Evolutionary conservation across 768 basidiomycete genomes (phyloP).

Genomic region (Peribolospora baueri): DNA sequence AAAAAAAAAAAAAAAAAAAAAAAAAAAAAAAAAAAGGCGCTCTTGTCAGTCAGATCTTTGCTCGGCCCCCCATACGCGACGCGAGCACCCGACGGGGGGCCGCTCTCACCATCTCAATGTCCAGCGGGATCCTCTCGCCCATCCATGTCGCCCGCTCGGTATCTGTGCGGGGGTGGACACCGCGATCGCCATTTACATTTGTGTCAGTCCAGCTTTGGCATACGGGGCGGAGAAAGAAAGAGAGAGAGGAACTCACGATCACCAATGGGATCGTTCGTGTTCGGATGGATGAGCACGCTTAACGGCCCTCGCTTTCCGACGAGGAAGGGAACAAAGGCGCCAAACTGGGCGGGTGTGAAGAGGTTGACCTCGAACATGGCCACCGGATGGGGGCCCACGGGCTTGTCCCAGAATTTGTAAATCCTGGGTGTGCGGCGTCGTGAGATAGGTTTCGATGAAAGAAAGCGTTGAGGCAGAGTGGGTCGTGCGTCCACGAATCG

Average conservation of each 20-base stretch:
- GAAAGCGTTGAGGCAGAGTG: too few species aligned
- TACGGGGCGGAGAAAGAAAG: not conserved
- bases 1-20: too few species aligned
- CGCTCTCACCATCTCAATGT: not conserved
- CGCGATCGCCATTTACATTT: not conserved
- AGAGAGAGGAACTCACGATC: not conserved
- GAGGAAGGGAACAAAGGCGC: slow-evolving; percentile 8
- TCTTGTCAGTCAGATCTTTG: too few species aligned
- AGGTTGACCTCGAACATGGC: slow-evolving; percentile 9
- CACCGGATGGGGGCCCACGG: slow-evolving; percentile 7
- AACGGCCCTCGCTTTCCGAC: slow-evolving; percentile 7
- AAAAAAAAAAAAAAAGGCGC: too few species aligned
- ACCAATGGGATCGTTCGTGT: slow-evolving; percentile 5
- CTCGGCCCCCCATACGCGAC: too few species aligned
- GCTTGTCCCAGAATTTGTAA: slow-evolving; percentile 8
- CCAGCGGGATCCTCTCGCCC: slow-evolving; percentile 3
- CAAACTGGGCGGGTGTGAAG: slow-evolving; percentile 8
- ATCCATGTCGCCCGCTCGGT: slow-evolving; percentile 8
- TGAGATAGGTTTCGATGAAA: too few species aligned
- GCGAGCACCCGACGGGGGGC: too few species aligned
- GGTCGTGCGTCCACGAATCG: too few species aligned
- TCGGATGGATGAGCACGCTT: slow-evolving; percentile 6
- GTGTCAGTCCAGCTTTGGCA: not conserved
- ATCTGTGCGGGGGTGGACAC: not conserved
- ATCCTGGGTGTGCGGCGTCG: not conserved